These are phyloP conservation scores for Apiospora phragmitis DNA, from an alignment of 2,329 filamentous ascomycete genomes.

Conservation along the genomic window DNA sequence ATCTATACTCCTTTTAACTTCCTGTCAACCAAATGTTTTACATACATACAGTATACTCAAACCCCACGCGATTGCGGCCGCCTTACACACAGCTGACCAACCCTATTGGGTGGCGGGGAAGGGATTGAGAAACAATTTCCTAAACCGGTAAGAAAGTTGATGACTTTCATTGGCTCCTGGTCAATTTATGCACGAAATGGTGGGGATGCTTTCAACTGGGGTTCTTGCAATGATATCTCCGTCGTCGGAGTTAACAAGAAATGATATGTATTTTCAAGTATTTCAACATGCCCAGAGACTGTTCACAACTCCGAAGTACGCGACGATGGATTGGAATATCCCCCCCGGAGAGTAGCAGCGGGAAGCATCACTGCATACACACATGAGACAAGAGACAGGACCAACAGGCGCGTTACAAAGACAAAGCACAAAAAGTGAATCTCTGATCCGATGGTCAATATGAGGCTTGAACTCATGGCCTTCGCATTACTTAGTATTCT, in stretches of 20 bases:
- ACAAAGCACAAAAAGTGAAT: neutral
- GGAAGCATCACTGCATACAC: neutral
- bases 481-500: slow-evolving; percentile 8
- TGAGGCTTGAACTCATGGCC: slow-evolving; percentile 9
- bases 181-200: slow-evolving; percentile 26
- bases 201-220: slow-evolving; percentile 18
- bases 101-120: neutral
- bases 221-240: neutral
- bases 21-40: neutral
- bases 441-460: neutral
- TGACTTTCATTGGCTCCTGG: slow-evolving; percentile 21
- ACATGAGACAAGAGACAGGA: neutral
- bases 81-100: neutral
- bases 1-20: neutral
- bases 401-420: neutral
- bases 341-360: neutral
- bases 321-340: neutral
- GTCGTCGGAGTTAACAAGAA: neutral
- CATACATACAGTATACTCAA: neutral
- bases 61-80: neutral
- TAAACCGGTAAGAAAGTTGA: slow-evolving; percentile 14
- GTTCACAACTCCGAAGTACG: neutral
- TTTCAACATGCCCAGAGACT: too few species aligned
- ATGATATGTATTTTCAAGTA: neutral
- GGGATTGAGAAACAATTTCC: neutral